Evolutionary conservation across 1,139 yeast species (phyloP).

Genomic region (Pichia sp.): DNA sequence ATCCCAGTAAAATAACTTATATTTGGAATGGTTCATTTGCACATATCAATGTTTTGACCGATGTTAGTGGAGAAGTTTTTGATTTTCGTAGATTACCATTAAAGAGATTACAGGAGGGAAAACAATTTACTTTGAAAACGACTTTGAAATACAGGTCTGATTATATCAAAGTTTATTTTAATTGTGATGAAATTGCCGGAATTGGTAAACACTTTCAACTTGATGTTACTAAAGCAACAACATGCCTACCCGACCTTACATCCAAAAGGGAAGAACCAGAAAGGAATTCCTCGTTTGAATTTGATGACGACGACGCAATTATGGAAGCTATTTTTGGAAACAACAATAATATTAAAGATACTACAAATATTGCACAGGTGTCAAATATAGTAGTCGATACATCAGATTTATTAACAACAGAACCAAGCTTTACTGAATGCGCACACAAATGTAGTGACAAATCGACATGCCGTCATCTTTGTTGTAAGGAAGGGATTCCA

Average conservation of each 20-base stretch:
- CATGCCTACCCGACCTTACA: neutral
- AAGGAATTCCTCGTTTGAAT: constrained; percentile 2
- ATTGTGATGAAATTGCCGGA: constrained; percentile 39
- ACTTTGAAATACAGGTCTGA: constrained; percentile 21
- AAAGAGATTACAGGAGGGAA: constrained; percentile 28
- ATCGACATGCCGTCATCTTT: constrained; percentile 36
- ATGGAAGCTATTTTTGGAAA: constrained; percentile 31
- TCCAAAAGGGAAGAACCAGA: too few relatives aligned
- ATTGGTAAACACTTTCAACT: constrained; percentile 16
- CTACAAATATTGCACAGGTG: neutral
- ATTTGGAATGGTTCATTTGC: constrained; percentile 33
- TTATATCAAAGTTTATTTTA: constrained; percentile 27
- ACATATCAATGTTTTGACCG: constrained; percentile 29
- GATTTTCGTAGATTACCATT: constrained; percentile 37
- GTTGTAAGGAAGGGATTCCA: constrained; percentile 40
- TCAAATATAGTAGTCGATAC: neutral
- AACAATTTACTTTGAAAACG: constrained; percentile 28
- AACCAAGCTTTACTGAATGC: constrained; percentile 32
- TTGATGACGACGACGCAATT: constrained; percentile 13
- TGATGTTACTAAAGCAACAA: constrained; percentile 1
- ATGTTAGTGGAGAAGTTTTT: constrained; percentile 30
- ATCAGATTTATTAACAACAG: neutral
- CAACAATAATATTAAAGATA: neutral
- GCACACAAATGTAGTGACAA: constrained; percentile 38
- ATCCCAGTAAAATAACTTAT: constrained; percentile 17